A percentile compares a stretch with the other conserved stretches of the same genome.
Conservation (phyloP, 2,329 filamentous ascomycete species). For the Penicillium capsulatum region DNA sequence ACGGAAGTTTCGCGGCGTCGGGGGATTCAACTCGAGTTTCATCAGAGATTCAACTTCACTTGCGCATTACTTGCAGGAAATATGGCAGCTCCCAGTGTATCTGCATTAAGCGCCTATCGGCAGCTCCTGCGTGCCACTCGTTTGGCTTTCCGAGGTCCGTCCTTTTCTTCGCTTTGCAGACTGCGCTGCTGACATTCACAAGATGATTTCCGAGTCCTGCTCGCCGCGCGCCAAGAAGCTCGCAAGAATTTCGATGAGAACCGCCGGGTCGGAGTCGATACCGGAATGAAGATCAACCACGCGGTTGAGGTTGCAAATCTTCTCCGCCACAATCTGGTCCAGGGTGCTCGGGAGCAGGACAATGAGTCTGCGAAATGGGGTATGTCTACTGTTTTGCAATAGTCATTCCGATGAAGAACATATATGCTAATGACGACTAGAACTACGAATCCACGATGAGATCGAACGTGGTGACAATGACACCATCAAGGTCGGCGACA, state of each 20-base stretch:
- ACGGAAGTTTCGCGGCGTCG: no score
- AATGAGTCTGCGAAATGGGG: conserved; percentile 36
- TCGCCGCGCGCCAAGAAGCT: conserved; percentile 67
- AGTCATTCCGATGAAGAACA: no score
- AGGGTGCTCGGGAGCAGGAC: conserved; percentile 56
- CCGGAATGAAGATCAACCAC: conserved; percentile 64
- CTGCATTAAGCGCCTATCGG: conserved; percentile 75
- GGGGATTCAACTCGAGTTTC: no score
- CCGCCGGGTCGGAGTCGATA: conserved; percentile 56
- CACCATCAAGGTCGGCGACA: conserved; percentile 63
- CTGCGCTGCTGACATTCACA: conserved; percentile 7
- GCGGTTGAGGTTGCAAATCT: conserved; percentile 79
- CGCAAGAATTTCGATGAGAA: conserved; percentile 70
- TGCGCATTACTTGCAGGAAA: neutral
- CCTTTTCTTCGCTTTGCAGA: neutral
- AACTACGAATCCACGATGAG: conserved; percentile 80
- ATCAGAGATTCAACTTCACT: no score
- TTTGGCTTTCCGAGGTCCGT: conserved; percentile 74
- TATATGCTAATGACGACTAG: conserved; percentile 48
- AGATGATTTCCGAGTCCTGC: conserved; percentile 69
- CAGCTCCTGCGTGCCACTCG: conserved; percentile 73
- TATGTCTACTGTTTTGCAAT: conserved; percentile 18
- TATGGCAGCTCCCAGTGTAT: conserved; percentile 35
- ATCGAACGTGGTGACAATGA: conserved; percentile 94
- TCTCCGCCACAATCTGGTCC: conserved; percentile 78